Evolutionary conservation across 2,329 filamentous ascomycete genomes (phyloP).

Genomic region (Arthrobotrys musiformis): DNA sequence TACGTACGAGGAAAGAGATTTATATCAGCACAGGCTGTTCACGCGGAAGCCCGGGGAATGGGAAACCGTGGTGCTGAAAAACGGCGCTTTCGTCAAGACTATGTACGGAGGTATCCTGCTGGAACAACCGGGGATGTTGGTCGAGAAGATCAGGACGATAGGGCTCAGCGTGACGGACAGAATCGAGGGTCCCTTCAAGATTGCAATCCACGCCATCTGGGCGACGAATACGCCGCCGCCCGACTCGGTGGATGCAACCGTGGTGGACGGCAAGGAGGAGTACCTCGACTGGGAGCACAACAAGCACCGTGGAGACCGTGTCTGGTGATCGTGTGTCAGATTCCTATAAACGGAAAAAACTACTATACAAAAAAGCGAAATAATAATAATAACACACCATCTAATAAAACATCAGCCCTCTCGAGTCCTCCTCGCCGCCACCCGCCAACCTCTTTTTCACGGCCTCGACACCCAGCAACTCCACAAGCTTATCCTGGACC

Average conservation of each 20-base stretch:
- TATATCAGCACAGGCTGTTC: constrained; percentile 93
- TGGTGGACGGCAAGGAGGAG: constrained; percentile 45
- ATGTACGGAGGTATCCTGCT: constrained; percentile 92
- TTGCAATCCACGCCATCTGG: constrained; percentile 88
- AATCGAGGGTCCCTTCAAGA: constrained; percentile 85
- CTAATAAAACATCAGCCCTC: constrained; percentile 73
- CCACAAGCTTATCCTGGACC: constrained; percentile 80
- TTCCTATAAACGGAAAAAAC: too few species aligned
- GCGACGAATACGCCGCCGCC: constrained; percentile 67
- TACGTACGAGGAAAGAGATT: constrained; percentile 89
- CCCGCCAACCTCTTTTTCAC: constrained; percentile 75
- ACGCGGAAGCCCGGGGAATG: constrained; percentile 79
- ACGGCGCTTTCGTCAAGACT: constrained; percentile 92
- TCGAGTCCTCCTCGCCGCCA: constrained; percentile 69
- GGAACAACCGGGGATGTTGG: constrained; percentile 88
- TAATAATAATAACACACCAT: constrained; percentile 53
- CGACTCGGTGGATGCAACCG: constrained; percentile 33
- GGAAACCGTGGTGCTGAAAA: constrained; percentile 87
- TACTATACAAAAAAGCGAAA: neutral
- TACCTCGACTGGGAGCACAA: constrained; percentile 50
- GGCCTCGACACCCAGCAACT: constrained; percentile 76
- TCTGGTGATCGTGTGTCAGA: constrained; percentile 45
- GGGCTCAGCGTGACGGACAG: constrained; percentile 91
- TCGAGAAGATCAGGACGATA: constrained; percentile 84
- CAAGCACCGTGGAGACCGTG: constrained; percentile 28